Percentiles rank a stretch among this genome's conserved stretches.
phyloP scores from a whole-genome alignment of 2,329 filamentous ascomycete genomes.

The Diaporthe sp. region DNA sequence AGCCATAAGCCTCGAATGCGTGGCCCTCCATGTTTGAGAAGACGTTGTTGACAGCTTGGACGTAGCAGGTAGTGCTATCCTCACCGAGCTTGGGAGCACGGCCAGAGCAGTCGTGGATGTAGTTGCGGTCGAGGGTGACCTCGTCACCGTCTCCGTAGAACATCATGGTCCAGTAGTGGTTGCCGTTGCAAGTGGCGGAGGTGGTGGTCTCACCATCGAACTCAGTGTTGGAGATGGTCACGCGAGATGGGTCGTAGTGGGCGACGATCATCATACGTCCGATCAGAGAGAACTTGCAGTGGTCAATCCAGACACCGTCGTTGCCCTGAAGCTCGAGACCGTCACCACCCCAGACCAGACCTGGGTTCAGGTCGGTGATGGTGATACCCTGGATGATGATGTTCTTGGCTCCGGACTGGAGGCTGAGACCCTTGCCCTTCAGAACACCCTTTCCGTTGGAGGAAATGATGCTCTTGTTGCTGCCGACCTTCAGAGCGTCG shows the following conservation, averaged over 20 bases:
- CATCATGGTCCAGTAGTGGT: constrained; percentile 71
- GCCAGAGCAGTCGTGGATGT: constrained; percentile 67
- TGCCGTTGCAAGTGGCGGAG: constrained; percentile 67
- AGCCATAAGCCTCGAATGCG: constrained; percentile 62
- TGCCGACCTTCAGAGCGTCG: constrained; percentile 60
- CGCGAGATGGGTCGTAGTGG: constrained; percentile 62
- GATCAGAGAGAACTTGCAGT: constrained; percentile 66
- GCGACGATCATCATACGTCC: constrained; percentile 70
- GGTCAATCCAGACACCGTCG: constrained; percentile 59
- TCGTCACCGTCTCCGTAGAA: constrained; percentile 64
- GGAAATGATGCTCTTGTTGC: constrained; percentile 69
- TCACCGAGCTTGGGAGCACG: constrained; percentile 65
- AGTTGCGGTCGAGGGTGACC: constrained; percentile 69
- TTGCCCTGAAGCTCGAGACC: constrained; percentile 61
- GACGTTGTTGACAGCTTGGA: constrained; percentile 73
- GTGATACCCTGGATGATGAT: constrained; percentile 69
- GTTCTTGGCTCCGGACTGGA: constrained; percentile 59
- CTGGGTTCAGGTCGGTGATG: constrained; percentile 42
- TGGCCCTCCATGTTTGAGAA: constrained; percentile 65
- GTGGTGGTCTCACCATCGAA: constrained; percentile 65
- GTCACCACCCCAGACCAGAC: constrained; percentile 61
- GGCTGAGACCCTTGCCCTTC: constrained; percentile 65
- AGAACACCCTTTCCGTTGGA: constrained; percentile 63
- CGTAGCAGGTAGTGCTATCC: constrained; percentile 58
- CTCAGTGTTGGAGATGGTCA: constrained; percentile 70